A percentile compares a stretch with the other conserved stretches of the same genome.
These are phyloP conservation scores for Cutaneotrichosporon dermatis DNA, from an alignment of 1,284 basidiomycete species.

Conservation along the genomic window DNA sequence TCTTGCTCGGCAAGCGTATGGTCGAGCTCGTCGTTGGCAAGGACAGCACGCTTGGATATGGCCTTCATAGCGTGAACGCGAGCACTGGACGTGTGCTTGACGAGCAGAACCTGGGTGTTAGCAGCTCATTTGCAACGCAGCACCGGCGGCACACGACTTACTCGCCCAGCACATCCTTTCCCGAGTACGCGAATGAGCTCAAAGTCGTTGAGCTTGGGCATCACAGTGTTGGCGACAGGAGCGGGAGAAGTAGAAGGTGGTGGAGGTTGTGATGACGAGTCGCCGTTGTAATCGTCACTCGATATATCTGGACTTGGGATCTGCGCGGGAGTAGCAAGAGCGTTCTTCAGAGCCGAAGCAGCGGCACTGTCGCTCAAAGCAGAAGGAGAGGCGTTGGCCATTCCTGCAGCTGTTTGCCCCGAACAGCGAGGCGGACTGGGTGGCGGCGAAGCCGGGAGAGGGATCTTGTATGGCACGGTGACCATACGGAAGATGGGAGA, in stretches of 20 bases:
- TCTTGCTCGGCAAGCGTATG: constrained; percentile 94
- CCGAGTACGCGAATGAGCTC: constrained; percentile 93
- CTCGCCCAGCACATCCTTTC: constrained; percentile 91
- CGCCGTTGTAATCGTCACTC: constrained; percentile 4
- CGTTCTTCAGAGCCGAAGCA: neutral
- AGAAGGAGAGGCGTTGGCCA: neutral
- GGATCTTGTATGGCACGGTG: constrained; percentile 13
- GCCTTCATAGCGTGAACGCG: constrained; percentile 89
- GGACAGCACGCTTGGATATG: constrained; percentile 90
- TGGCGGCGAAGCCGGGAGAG: constrained; percentile 16
- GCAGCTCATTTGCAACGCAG: too few relatives aligned
- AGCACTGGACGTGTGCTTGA: constrained; percentile 65
- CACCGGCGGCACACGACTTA: constrained; percentile 26
- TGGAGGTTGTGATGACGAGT: neutral
- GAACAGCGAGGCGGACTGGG: constrained; percentile 17
- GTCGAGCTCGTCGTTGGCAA: constrained; percentile 89
- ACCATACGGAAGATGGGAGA: constrained; percentile 9
- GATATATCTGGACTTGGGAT: constrained; percentile 13
- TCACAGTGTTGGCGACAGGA: neutral
- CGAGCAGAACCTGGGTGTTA: constrained; percentile 62
- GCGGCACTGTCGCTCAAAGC: neutral
- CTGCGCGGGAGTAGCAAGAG: neutral
- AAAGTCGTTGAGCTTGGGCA: constrained; percentile 70
- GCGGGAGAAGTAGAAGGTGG: too few relatives aligned
- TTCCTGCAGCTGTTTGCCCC: neutral